Conservation (phyloP, 345 rosid genomes). For the Clausena lansium region DNA sequence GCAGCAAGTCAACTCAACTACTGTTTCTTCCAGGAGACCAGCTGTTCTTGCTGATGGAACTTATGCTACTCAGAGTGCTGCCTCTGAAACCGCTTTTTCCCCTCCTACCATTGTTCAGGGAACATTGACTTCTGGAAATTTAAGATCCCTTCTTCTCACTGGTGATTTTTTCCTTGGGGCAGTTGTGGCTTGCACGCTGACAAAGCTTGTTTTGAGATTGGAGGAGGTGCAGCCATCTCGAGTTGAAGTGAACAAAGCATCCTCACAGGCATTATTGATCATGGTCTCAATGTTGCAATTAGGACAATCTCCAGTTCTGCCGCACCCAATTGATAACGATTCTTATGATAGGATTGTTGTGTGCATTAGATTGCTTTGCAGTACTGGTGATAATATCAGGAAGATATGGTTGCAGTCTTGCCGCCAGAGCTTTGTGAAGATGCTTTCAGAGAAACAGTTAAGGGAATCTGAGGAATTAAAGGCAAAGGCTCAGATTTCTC, state of each 20-base stretch:
- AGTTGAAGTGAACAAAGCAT: slow-evolving; percentile 70
- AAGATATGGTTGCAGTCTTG: slow-evolving; percentile 89
- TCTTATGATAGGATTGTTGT: slow-evolving; percentile 81
- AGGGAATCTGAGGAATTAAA: slow-evolving; percentile 82
- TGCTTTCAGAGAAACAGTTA: slow-evolving; percentile 92
- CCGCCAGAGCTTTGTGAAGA: slow-evolving; percentile 88
- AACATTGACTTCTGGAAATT: slow-evolving; percentile 65
- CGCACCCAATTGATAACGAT: slow-evolving; percentile 95
- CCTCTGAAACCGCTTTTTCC: slow-evolving; percentile 80
- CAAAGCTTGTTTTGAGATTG: slow-evolving; percentile 89
- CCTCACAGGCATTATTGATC: slow-evolving; percentile 68
- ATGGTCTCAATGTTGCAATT: slow-evolving; percentile 92
- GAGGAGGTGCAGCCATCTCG: slow-evolving; percentile 89
- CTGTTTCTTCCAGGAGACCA: slow-evolving; percentile 76
- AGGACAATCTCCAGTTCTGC: slow-evolving; percentile 80
- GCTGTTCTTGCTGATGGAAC: slow-evolving; percentile 92
- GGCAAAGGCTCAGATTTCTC: slow-evolving; percentile 89
- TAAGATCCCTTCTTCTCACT: slow-evolving; percentile 84
- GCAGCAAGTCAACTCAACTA: slow-evolving; percentile 52
- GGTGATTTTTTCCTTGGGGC: slow-evolving; percentile 99
- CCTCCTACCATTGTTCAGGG: slow-evolving; percentile 81
- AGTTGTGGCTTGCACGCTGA: slow-evolving; percentile 88
- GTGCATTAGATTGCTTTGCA: slow-evolving; percentile 80
- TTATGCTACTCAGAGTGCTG: slow-evolving; percentile 92
- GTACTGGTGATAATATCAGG: slow-evolving; percentile 75